Evolutionary conservation across 2,329 filamentous ascomycete genomes (phyloP).

Genomic region (Domatiomyces globalis): DNA sequence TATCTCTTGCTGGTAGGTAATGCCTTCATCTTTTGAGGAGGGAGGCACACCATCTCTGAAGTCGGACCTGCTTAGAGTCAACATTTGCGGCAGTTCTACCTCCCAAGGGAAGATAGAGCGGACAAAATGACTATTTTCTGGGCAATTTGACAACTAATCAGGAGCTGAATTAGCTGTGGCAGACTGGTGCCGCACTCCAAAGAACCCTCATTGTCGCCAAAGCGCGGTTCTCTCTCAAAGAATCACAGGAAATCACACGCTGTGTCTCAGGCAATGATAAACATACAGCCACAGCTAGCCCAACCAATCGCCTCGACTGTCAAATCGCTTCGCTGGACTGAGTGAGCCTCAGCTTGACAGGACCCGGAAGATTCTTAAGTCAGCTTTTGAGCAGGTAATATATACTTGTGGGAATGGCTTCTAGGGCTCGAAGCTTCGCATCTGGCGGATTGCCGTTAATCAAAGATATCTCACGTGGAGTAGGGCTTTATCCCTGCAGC

Average conservation of each 20-base stretch:
- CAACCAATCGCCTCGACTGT: not conserved
- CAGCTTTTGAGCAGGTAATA: not conserved
- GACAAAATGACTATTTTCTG: too few relatives aligned
- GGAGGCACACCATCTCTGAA: too few relatives aligned
- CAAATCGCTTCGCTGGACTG: not conserved
- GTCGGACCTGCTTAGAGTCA: too few relatives aligned
- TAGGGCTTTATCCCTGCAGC: not conserved
- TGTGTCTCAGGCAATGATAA: not conserved
- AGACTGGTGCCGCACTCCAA: not conserved
- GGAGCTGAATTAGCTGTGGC: too few relatives aligned
- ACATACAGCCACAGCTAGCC: not conserved
- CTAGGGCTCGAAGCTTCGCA: not conserved
- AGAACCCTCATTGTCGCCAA: too few relatives aligned
- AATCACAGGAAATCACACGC: too few relatives aligned
- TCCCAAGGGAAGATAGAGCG: too few relatives aligned
- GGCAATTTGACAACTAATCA: too few relatives aligned
- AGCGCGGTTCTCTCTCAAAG: too few relatives aligned
- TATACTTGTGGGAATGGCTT: not conserved
- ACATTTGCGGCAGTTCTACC: too few relatives aligned
- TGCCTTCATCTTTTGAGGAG: too few relatives aligned
- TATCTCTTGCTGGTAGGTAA: too few relatives aligned
- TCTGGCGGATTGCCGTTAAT: not conserved
- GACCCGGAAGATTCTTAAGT: not conserved
- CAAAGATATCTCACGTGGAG: not conserved
- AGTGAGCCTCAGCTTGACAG: not conserved